A percentile compares a stretch with the other conserved stretches of the same genome.
Evolutionary conservation across 257 asterid species (phyloP).

Genomic region (Solanum pimpinellifolium): DNA sequence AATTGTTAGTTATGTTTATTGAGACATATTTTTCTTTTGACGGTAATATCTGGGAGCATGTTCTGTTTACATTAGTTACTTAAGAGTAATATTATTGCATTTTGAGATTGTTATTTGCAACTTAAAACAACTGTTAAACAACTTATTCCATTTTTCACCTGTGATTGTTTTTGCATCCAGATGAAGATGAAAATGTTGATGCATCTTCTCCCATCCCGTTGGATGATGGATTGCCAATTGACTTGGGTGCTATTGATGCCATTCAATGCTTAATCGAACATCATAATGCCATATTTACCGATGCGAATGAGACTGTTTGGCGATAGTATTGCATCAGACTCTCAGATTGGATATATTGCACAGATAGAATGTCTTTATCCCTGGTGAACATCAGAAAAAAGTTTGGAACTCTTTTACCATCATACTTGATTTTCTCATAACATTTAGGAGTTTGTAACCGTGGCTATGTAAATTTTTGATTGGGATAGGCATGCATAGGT

Average conservation of each 20-base stretch:
- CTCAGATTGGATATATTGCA: conserved; percentile 4
- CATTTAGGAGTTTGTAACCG: not conserved
- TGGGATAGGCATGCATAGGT: not conserved
- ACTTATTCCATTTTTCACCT: not conserved
- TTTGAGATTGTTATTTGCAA: not conserved
- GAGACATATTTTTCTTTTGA: not conserved
- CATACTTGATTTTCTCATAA: not conserved
- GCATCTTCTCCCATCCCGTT: conserved; percentile 74
- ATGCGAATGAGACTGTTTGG: conserved; percentile 85
- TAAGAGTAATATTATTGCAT: not conserved
- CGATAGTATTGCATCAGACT: conserved; percentile 9
- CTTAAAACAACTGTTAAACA: not conserved
- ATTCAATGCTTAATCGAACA: conserved; percentile 80
- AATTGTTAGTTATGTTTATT: not conserved
- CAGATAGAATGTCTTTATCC: conserved; percentile 16
- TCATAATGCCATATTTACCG: conserved; percentile 71
- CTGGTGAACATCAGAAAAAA: not conserved
- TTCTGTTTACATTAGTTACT: not conserved
- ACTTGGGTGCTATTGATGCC: conserved; percentile 73
- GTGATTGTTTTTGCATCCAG: conserved; percentile 19
- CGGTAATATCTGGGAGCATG: not conserved
- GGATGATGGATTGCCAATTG: conserved; percentile 60
- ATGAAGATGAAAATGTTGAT: conserved; percentile 42
- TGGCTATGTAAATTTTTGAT: conserved; percentile 4
- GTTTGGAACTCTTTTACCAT: not conserved